Evolutionary conservation across 2,329 filamentous ascomycete genomes (phyloP), one percentile per base, ranked within the genome.

Genomic region (Xylariales sp.): DNA sequence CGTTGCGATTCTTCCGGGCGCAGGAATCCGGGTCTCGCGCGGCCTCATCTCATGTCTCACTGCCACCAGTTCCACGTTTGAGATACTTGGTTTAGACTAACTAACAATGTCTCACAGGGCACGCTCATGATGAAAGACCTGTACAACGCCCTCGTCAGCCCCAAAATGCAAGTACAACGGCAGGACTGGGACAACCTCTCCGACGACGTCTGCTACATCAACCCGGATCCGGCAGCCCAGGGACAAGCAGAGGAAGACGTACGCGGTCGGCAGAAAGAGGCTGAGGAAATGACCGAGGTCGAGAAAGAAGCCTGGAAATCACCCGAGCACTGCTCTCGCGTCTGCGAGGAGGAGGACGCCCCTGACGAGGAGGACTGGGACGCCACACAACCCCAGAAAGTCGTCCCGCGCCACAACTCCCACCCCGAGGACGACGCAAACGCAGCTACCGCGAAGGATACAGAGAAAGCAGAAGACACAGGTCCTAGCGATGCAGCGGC

Each of bases 111-210:
- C 15, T 34, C n/a, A 40, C 43, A 74, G 70, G 56, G 62, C 24
- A 61, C 63, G 15, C 55, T 75, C 29, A 59, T 70, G 40, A 68
- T 74, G 43, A 62, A 60, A 44, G 73, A 78, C 42, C 51, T 78
- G 22, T 78, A 74, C 51, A 51, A 71, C 4, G 58, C 65, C 38
- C 68, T 77, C 44, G 65, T 77, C 42, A 62, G 58, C 2, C 69
- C 66, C 2, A 63, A 68, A 20, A 58, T 76, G 47, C 55, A 62
- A 21, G 50, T 60, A 4, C 52, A 56, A 27, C 65, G 69, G 12
- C 61, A 69, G 7, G 62, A 74, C 37, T 78, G 74, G 74, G 69
- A 77, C 52, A 78, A 78, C 49, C 50, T 70, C 4, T 70, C 73
- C 4, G 65, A 74, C 19, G 69, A 73, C 35, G 59, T 60, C 9